Conservation (phyloP, 106 monocot species). For the Posidonia australis region DNA sequence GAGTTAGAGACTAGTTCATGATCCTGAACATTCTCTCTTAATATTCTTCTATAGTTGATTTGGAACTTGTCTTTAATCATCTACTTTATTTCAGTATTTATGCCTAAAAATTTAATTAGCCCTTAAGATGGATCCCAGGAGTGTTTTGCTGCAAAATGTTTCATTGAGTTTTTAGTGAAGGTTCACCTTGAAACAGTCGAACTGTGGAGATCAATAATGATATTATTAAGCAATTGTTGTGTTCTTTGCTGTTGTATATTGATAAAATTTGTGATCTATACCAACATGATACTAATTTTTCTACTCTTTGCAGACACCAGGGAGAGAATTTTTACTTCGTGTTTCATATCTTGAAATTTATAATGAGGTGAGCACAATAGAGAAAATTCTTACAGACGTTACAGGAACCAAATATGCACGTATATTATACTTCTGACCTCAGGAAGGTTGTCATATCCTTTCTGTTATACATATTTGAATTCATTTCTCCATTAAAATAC, state of each 20-base stretch:
- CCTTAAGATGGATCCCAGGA: too few species aligned
- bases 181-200: too few species aligned
- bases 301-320: conserved; percentile 63
- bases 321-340: conserved; percentile 93
- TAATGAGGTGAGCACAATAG: conserved; percentile 54
- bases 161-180: too few species aligned
- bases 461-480: neutral
- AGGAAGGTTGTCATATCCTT: too few species aligned
- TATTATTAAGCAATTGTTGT: neutral
- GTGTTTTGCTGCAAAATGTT: too few species aligned
- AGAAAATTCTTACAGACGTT: neutral
- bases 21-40: neutral
- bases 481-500: neutral
- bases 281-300: conserved; percentile 3
- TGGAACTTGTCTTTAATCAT: too few species aligned
- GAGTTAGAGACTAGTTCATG: neutral
- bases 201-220: too few species aligned
- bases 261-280: neutral
- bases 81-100: too few species aligned
- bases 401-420: neutral
- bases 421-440: too few species aligned
- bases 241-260: neutral
- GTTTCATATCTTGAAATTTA: conserved; percentile 98
- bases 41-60: neutral
- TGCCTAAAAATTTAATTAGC: too few species aligned